These are phyloP conservation scores for Leptodontidium sp. DNA, from an alignment of 2,329 filamentous ascomycete genomes.

Conservation along the genomic window DNA sequence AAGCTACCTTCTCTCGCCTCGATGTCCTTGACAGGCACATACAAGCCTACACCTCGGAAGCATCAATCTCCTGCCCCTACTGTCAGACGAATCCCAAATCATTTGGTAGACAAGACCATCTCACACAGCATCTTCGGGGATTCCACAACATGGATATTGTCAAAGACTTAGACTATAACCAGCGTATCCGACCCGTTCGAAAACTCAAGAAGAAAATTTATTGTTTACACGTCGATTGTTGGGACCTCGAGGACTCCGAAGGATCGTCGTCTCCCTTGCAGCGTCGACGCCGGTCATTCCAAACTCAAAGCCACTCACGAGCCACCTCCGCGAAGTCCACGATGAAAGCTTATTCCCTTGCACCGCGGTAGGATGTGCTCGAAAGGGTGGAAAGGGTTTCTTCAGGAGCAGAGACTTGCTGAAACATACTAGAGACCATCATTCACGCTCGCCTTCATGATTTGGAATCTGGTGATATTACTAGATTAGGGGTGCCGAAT, in stretches of 20 bases:
- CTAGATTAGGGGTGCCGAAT: too few species aligned
- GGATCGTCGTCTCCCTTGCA: neutral
- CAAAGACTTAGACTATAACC: too few species aligned
- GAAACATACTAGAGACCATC: constrained; percentile 29
- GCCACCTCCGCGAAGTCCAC: constrained; percentile 49
- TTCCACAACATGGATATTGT: neutral
- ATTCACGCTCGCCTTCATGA: neutral
- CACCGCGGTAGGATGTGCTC: constrained; percentile 40
- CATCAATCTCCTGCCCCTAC: too few species aligned
- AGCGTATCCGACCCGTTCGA: too few species aligned
- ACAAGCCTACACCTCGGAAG: too few species aligned
- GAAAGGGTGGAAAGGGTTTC: constrained; percentile 26
- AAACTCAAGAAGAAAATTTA: neutral
- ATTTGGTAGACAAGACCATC: too few species aligned
- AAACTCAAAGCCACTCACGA: constrained; percentile 40
- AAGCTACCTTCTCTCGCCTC: too few species aligned
- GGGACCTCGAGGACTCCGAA: neutral
- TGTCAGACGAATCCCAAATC: too few species aligned
- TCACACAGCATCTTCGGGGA: neutral
- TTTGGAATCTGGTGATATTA: too few species aligned
- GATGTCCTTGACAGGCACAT: too few species aligned
- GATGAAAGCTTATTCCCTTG: constrained; percentile 47
- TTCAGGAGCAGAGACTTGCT: constrained; percentile 29
- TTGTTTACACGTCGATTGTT: neutral
- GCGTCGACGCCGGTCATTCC: constrained; percentile 6